Evolutionary conservation across 2,329 filamentous ascomycete species (phyloP).

Genomic region (Ceratocystis harringtonii): DNA sequence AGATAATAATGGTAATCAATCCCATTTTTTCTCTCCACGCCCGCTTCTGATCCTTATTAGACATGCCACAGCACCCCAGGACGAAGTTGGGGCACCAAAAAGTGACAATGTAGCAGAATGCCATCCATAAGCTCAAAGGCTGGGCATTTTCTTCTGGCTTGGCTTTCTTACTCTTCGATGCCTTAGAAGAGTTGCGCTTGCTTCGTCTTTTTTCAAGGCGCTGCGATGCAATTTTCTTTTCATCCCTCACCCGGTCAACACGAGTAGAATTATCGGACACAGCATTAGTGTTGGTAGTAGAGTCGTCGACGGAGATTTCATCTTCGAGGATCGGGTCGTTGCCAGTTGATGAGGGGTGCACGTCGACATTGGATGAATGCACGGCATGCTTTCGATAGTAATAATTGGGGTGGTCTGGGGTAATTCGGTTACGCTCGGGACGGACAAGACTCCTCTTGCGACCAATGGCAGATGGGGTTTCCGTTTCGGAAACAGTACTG

Average conservation of each 20-base stretch:
- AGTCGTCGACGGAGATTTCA: conserved; percentile 46
- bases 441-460: conserved; percentile 81
- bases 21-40: conserved; percentile 99
- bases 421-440: conserved; percentile 75
- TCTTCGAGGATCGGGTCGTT: conserved; percentile 79
- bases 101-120: conserved; percentile 85
- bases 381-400: conserved; percentile 90
- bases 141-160: conserved; percentile 47
- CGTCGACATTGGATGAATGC: conserved; percentile 81
- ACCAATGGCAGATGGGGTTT: conserved; percentile 27
- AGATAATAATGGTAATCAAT: conserved; percentile 78
- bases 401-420: conserved; percentile 82
- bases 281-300: conserved; percentile 32
- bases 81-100: conserved; percentile 88
- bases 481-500: conserved; percentile 17
- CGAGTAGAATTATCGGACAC: conserved; percentile 32
- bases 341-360: conserved; percentile 79
- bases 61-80: conserved; percentile 72
- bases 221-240: conserved; percentile 23
- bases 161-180: conserved; percentile 42
- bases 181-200: conserved; percentile 28
- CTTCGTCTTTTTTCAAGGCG: conserved; percentile 23
- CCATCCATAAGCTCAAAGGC: conserved; percentile 82
- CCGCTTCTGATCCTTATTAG: conserved; percentile 68
- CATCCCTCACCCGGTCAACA: conserved; percentile 25